These are phyloP conservation scores for Aphanomyces invadans DNA, from an alignment of 352 stramenopile species.

Conservation along the genomic window DNA sequence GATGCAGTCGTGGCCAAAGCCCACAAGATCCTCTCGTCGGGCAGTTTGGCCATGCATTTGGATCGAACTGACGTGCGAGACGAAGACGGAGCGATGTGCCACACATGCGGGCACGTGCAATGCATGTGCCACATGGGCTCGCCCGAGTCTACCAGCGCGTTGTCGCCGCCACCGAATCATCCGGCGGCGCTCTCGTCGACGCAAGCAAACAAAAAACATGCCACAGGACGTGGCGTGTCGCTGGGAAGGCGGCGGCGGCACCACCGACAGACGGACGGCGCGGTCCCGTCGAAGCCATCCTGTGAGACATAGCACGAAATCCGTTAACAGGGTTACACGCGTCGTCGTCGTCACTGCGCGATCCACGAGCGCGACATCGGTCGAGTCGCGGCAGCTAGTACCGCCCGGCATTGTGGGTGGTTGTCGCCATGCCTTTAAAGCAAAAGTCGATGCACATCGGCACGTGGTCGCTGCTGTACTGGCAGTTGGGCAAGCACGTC, in stretches of 20 bases:
- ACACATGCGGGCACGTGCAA: not conserved
- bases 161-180: not conserved
- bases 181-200: no score
- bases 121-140: slow-evolving; percentile 9
- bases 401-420: not conserved
- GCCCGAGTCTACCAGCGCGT: not conserved
- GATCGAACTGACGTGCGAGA: slow-evolving; percentile 54
- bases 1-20: slow-evolving; percentile 45
- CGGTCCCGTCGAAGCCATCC: no score
- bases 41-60: slow-evolving; percentile 49
- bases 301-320: no score
- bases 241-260: not conserved
- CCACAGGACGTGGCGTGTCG: not conserved
- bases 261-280: slow-evolving; percentile 1
- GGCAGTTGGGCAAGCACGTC: slow-evolving; percentile 92
- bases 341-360: no score
- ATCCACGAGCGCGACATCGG: no score
- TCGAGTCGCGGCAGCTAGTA: no score
- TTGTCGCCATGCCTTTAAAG: slow-evolving; percentile 36
- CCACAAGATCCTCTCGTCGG: slow-evolving; percentile 42
- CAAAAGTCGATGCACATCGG: slow-evolving; percentile 87
- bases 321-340: no score
- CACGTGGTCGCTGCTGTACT: slow-evolving; percentile 95
- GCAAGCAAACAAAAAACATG: not conserved
- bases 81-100: slow-evolving; percentile 14